Base-by-base conservation (phyloP, 495 filamentous ascomycete species). In the Lasiosphaeria miniovina region DNA sequence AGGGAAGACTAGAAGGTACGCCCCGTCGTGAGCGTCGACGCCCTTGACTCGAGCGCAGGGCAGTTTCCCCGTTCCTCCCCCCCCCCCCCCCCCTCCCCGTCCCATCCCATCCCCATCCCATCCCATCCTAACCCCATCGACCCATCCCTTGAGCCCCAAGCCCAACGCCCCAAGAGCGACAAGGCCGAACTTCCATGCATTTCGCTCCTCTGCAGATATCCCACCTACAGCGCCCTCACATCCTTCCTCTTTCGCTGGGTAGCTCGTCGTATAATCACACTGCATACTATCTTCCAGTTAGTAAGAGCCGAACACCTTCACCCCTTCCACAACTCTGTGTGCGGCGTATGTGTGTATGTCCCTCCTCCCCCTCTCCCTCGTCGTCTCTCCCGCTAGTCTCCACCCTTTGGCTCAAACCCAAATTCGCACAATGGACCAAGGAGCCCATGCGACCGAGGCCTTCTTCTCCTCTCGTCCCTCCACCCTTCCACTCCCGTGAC, bases 381-480 rank as follows among this genome's bases (percentile, higher is more conserved):
- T 36, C 10, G 11, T 34, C 33, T 34, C 50, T 38, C 31, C 49
- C 32, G 33, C 49, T 11, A 14, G 32, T 12, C 49, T 52, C 45
- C 15, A 49, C 12, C 45, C 45, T 6, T 1, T 49, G 10, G 9
- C 45, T n/a, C 31, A 8, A 50, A 6, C 48, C 48, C 45, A 32
- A 58, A 38, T 33, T 14, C 36, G 36, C 55, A 49, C 38, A 57
- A 31, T n/a, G 48, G 38, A 24, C 38, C 33, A 24, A 45, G 2
- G 43, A 46, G 2, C 43, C 54, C 54, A n/a, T 34, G 15, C 58
- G 46, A 57, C 62, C 57, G 57, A 49, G 43, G 31, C 54, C 57
- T 56, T 58, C 24, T 24, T 24, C 24, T 24, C 24, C 24, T 24
- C 24, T 24, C 24, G 24, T 24, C 24, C 24, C 24, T 24, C 24